Evolutionary conservation across 257 asterid genomes (phyloP), one percentile per base, ranked within the genome.

Genomic region (Capsicum chinense): DNA sequence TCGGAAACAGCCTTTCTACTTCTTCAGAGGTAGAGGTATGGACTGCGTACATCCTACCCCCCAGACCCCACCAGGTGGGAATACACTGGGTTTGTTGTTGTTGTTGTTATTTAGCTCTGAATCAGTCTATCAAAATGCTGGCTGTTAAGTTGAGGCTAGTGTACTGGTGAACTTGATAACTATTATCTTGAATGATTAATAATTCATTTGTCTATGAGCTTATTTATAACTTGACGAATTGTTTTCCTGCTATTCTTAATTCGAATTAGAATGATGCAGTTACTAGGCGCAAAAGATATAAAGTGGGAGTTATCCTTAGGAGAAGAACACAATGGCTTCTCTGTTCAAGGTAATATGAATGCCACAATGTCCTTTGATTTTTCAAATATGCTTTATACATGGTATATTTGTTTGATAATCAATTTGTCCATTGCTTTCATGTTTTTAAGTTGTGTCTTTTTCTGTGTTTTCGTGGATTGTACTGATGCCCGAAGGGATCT

Each of bases 331-430:
- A 78, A 87, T 89, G 91, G 88, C 88, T 8, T 89, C 90, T 67
- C 87, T 87, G 54, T 89, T 89, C 84, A 89, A 89, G 91, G 91
- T 89, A 83, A 67, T 26, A 17, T 79, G 26, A 26, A 21, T 19
- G 9, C 37, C 70, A 70, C n/a, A 16, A 11, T 9, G 5, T 52
- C 56, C 50, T 37, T 42, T 17, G 76, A 58, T 47, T 64, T 12
- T 86, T 54, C 50, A 44, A 19, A n/a, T 54, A 19, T 52, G 57
- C 57, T 50, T 7, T 48, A 48, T 74, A 12, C 59, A 13, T 19
- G 39, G 42, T 12, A 48, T 74, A 14, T 19, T 74, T 74, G 42
- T 19, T 52, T 19, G 19, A 50, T 74, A 48, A 6, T 6, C 80
- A 74, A 12, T 74, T 48, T 74, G 60, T 50, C 80, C 80, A 50